Percentiles rank a stretch among this genome's conserved stretches.
Conservation (phyloP, 2,329 filamentous ascomycete species). For the Cytospora schulzeri region DNA sequence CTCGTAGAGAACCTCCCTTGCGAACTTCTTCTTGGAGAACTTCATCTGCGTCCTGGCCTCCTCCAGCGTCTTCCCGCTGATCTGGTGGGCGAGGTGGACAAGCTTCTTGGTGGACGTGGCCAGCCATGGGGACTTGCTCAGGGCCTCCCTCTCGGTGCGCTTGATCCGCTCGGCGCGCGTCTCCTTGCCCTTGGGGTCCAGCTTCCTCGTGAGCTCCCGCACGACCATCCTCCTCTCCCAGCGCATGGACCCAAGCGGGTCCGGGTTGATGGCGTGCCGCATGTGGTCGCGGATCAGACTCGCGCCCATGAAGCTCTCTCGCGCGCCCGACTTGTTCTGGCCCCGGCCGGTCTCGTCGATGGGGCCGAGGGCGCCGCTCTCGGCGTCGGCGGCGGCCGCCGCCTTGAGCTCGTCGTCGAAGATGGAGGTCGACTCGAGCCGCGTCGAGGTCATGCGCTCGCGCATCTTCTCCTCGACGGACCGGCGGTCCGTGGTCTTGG, state of each 20-base stretch:
- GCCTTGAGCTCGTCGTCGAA: slow-evolving; percentile 60
- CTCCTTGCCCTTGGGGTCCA: slow-evolving; percentile 57
- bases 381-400: slow-evolving; percentile 32
- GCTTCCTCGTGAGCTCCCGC: slow-evolving; percentile 68
- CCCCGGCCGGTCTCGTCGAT: slow-evolving; percentile 41
- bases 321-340: slow-evolving; percentile 34
- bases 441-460: slow-evolving; percentile 47
- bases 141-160: slow-evolving; percentile 59
- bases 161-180: slow-evolving; percentile 67
- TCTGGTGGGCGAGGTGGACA: slow-evolving; percentile 80
- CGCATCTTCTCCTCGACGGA: slow-evolving; percentile 47
- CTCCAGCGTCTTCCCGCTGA: slow-evolving; percentile 89
- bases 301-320: slow-evolving; percentile 31
- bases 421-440: slow-evolving; percentile 56
- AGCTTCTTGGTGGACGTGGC: slow-evolving; percentile 93
- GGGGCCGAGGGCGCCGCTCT: slow-evolving; percentile 5
- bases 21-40: slow-evolving; percentile 92
- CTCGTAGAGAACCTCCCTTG: slow-evolving; percentile 76
- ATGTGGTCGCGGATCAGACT: slow-evolving; percentile 54
- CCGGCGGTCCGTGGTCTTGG: slow-evolving; percentile 37
- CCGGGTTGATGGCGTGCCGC: slow-evolving; percentile 71
- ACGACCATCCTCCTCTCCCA: slow-evolving; percentile 88
- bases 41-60: slow-evolving; percentile 94
- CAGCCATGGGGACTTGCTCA: slow-evolving; percentile 68
- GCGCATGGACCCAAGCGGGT: slow-evolving; percentile 67